Percentiles rank a stretch among this genome's conserved stretches.
Evolutionary conservation across 1,284 basidiomycete genomes (phyloP).

Genomic region (Malassezia vespertilionis): DNA sequence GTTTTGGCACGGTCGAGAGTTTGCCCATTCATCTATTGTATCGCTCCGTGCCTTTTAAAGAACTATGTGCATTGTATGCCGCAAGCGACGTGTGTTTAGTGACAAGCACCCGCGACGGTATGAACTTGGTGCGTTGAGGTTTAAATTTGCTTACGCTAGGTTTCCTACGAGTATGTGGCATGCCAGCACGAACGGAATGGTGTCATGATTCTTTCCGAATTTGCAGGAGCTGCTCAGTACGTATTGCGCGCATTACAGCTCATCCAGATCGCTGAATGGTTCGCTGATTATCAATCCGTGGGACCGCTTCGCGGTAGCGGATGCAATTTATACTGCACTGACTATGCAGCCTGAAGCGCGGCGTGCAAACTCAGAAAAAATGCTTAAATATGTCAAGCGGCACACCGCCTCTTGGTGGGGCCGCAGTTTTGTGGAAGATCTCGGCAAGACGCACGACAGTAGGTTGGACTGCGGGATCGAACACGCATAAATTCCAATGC

Average conservation of each 20-base stretch:
- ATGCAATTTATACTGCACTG: conserved; percentile 86
- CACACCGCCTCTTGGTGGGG: conserved; percentile 47
- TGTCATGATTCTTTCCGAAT: conserved; percentile 94
- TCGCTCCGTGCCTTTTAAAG: conserved; percentile 76
- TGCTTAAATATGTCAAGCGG: conserved; percentile 58
- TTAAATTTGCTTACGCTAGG: conserved; percentile 51
- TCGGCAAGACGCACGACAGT: not conserved
- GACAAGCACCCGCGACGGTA: conserved; percentile 87
- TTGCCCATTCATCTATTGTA: conserved; percentile 97
- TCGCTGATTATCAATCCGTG: conserved; percentile 47
- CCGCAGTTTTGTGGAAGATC: conserved; percentile 34
- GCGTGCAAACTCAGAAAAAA: conserved; percentile 81
- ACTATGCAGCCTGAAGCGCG: conserved; percentile 71
- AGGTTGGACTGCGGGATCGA: not conserved
- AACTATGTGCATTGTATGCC: conserved; percentile 90
- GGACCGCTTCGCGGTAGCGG: conserved; percentile 72
- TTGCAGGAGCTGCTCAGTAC: conserved; percentile 89
- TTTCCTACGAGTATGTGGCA: conserved; percentile 98
- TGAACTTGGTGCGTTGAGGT: conserved; percentile 71
- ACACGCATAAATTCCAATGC: conserved; percentile 7
- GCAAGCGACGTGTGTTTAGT: conserved; percentile 92
- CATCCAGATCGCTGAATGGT: conserved; percentile 47
- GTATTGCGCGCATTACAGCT: conserved; percentile 14
- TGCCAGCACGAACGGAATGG: conserved; percentile 85
- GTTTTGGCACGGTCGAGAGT: conserved; percentile 94